Evolutionary conservation across 306 rosid genomes (phyloP).

Genomic region (Lathyrus tuberosus): DNA sequence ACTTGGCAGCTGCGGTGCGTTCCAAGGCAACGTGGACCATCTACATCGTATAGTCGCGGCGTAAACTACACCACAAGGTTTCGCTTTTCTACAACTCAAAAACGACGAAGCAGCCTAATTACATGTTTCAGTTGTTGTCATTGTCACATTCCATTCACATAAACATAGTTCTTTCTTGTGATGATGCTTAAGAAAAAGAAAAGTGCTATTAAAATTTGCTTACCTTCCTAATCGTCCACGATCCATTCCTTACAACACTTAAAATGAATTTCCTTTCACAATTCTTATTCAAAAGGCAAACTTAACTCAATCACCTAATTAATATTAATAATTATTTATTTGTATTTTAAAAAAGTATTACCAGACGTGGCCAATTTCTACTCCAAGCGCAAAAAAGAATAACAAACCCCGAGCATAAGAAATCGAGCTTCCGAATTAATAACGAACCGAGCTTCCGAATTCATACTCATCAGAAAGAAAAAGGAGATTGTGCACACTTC

Average conservation of each 20-base stretch:
- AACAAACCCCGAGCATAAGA: neutral
- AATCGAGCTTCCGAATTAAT: too few species aligned
- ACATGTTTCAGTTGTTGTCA: too few species aligned
- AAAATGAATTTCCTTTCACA: too few species aligned
- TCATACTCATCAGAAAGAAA: neutral
- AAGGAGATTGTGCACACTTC: neutral
- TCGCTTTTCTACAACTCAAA: neutral
- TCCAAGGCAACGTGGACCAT: slow-evolving; percentile 4
- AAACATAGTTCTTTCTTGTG: too few species aligned
- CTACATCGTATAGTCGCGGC: neutral
- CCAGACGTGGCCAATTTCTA: slow-evolving; percentile 15
- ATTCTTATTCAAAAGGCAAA: too few species aligned
- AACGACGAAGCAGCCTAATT: neutral
- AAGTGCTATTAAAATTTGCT: neutral
- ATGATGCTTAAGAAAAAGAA: neutral
- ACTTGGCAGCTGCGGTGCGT: slow-evolving; percentile 6
- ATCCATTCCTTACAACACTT: neutral
- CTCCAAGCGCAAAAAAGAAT: neutral
- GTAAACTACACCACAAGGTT: neutral
- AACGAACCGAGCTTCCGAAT: neutral
- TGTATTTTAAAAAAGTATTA: neutral
- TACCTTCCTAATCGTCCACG: neutral
- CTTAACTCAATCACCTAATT: too few species aligned
- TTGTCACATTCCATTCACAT: too few species aligned
- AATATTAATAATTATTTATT: too few species aligned